phyloP scores from a whole-genome alignment of 192 early-diverging fungal species.

The Podila epicladia region DNA sequence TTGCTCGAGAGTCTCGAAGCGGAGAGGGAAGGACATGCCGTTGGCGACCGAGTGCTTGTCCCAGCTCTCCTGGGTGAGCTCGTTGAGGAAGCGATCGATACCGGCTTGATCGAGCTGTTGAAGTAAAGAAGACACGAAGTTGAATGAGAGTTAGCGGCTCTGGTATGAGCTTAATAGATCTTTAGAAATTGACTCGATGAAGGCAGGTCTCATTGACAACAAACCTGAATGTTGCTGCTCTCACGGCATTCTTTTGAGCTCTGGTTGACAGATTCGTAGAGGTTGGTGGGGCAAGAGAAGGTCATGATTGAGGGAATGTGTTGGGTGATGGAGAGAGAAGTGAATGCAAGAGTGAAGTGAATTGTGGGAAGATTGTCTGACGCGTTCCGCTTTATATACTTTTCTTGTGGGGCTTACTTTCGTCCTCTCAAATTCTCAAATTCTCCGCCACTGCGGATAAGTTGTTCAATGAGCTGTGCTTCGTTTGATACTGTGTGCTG shows the following conservation, averaged over 20 bases:
- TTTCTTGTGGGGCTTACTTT: too few species aligned
- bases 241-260: slow-evolving; percentile 34
- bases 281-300: slow-evolving; percentile 38
- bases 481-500: too few species aligned
- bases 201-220: too few species aligned
- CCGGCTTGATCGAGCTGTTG: slow-evolving; percentile 33
- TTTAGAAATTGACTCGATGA: background rate
- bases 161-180: background rate
- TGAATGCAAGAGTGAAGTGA: background rate
- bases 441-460: too few species aligned
- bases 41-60: slow-evolving; percentile 59
- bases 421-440: background rate
- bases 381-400: background rate
- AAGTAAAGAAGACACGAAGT: background rate
- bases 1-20: slow-evolving; percentile 75
- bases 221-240: slow-evolving; percentile 43
- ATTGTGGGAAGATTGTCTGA: background rate
- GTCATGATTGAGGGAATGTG: slow-evolving; percentile 20
- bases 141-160: background rate
- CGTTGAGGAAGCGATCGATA: slow-evolving; percentile 26
- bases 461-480: too few species aligned
- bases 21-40: slow-evolving; percentile 73
- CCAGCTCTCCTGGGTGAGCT: slow-evolving; percentile 45
- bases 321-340: background rate
- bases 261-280: slow-evolving; percentile 35